These are phyloP conservation scores for Boletus fagicola DNA, from an alignment of 768 basidiomycete genomes.

Conservation along the genomic window DNA sequence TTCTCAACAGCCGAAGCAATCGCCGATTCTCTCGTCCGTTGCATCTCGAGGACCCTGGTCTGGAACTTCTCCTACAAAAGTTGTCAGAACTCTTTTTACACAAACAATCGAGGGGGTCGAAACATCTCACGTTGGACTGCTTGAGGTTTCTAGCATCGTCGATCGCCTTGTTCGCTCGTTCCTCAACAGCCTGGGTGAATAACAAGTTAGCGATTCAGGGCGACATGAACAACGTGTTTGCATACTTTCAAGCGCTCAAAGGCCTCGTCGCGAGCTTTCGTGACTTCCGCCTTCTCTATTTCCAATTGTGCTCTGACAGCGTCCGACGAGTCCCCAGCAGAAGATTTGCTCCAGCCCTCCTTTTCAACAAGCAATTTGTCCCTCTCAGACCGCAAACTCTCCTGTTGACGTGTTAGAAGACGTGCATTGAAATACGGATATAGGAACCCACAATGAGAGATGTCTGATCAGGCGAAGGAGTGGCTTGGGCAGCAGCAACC, in stretches of 20 bases:
- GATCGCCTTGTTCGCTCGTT: slow-evolving; percentile 42
- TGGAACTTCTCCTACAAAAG: slow-evolving; percentile 59
- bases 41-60: slow-evolving; percentile 49
- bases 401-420: slow-evolving; percentile 35
- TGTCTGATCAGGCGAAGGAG: slow-evolving; percentile 22
- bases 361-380: slow-evolving; percentile 64
- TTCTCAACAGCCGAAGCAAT: slow-evolving; percentile 60
- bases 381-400: slow-evolving; percentile 53
- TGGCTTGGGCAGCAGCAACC: slow-evolving; percentile 8
- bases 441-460: slow-evolving; percentile 34
- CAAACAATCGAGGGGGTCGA: neutral
- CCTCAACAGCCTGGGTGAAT: slow-evolving; percentile 37
- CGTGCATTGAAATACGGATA: neutral
- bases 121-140: slow-evolving; percentile 29
- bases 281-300: slow-evolving; percentile 55
- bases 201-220: slow-evolving; percentile 1
- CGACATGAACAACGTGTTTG: neutral
- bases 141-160: slow-evolving; percentile 44
- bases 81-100: neutral
- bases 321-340: slow-evolving; percentile 27
- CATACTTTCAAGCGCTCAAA: slow-evolving; percentile 56
- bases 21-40: slow-evolving; percentile 50
- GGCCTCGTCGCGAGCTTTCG: slow-evolving; percentile 60
- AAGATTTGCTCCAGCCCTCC: slow-evolving; percentile 35
- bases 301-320: slow-evolving; percentile 48